Percentiles rank a stretch among this genome's conserved stretches.
phyloP scores from a whole-genome alignment of 192 early-diverging fungal genomes.

The Radiomyces spectabilis region DNA sequence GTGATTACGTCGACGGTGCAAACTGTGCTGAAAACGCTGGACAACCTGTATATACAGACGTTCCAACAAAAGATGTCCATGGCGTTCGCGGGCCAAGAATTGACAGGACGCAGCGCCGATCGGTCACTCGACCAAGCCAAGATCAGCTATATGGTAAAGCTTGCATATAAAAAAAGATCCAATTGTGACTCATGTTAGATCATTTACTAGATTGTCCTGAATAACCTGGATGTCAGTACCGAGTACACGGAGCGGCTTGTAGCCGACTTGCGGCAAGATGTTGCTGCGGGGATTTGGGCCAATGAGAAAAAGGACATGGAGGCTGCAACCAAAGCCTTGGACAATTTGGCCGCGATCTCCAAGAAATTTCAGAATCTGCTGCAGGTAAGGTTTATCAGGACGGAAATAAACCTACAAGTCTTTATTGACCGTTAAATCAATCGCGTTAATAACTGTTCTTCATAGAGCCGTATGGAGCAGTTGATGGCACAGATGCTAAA shows the following conservation, averaged over 20 bases:
- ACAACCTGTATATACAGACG: slow-evolving; percentile 58
- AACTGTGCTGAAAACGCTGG: slow-evolving; percentile 53
- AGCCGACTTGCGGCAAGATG: slow-evolving; percentile 53
- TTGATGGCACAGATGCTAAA: slow-evolving; percentile 71
- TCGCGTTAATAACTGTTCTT: slow-evolving; percentile 10
- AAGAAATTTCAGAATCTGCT: slow-evolving; percentile 59
- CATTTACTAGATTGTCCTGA: slow-evolving; percentile 54
- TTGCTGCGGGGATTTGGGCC: slow-evolving; percentile 26
- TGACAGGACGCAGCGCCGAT: not conserved
- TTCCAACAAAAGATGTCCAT: slow-evolving; percentile 53
- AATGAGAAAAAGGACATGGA: slow-evolving; percentile 46
- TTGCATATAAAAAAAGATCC: not conserved
- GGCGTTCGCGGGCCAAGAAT: slow-evolving; percentile 35
- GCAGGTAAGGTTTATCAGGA: slow-evolving; percentile 42
- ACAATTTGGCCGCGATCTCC: slow-evolving; percentile 47
- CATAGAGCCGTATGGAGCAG: slow-evolving; percentile 62
- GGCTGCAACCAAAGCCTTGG: slow-evolving; percentile 51
- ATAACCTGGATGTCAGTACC: slow-evolving; percentile 82
- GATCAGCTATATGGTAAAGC: slow-evolving; percentile 55
- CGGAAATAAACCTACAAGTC: not conserved
- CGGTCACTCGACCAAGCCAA: slow-evolving; percentile 50
- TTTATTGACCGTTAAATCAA: slow-evolving; percentile 10
- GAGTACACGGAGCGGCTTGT: slow-evolving; percentile 73
- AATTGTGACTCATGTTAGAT: slow-evolving; percentile 3
- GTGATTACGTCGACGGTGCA: slow-evolving; percentile 66